phyloP scores from a whole-genome alignment of 2,329 filamentous ascomycete genomes.

The Fusarium caatingaense region DNA sequence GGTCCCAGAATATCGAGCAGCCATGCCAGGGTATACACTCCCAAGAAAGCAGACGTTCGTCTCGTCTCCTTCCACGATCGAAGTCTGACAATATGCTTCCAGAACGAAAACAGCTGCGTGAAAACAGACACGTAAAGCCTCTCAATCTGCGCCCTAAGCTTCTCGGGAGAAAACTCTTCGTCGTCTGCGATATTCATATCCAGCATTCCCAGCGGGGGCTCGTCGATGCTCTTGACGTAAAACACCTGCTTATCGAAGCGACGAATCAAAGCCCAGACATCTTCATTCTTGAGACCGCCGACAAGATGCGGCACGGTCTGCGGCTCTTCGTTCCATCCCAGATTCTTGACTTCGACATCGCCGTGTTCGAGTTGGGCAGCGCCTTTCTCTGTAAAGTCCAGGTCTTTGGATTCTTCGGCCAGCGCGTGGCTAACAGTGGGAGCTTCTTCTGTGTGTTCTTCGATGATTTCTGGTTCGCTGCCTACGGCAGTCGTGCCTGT shows the following conservation, averaged over 20 bases:
- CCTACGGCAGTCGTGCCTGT: conserved; percentile 23
- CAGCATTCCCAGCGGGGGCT: conserved; percentile 69
- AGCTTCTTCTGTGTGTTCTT: conserved; percentile 42
- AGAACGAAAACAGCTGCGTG: conserved; percentile 71
- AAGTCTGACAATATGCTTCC: conserved; percentile 80
- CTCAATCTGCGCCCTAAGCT: conserved; percentile 81
- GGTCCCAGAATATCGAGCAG: conserved; percentile 76
- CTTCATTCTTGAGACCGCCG: conserved; percentile 76
- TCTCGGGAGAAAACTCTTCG: conserved; percentile 87
- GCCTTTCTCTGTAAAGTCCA: conserved; percentile 55
- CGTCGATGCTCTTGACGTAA: conserved; percentile 73
- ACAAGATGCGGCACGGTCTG: conserved; percentile 71
- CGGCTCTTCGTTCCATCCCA: conserved; percentile 76
- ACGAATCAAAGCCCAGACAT: conserved; percentile 77
- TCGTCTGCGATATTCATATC: conserved; percentile 85
- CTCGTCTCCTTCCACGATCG: conserved; percentile 82
- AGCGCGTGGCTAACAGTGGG: conserved; percentile 54
- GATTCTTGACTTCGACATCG: conserved; percentile 68
- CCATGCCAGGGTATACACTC: conserved; percentile 74
- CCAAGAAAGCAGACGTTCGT: conserved; percentile 72
- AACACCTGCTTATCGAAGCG: conserved; percentile 79
- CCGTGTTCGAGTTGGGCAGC: conserved; percentile 60
- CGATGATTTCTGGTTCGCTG: conserved; percentile 49
- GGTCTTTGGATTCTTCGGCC: conserved; percentile 48
- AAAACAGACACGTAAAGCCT: conserved; percentile 84